Base-by-base conservation (phyloP, 2,329 filamentous ascomycete genomes). In the Ploettnerulaceae sp. region DNA sequence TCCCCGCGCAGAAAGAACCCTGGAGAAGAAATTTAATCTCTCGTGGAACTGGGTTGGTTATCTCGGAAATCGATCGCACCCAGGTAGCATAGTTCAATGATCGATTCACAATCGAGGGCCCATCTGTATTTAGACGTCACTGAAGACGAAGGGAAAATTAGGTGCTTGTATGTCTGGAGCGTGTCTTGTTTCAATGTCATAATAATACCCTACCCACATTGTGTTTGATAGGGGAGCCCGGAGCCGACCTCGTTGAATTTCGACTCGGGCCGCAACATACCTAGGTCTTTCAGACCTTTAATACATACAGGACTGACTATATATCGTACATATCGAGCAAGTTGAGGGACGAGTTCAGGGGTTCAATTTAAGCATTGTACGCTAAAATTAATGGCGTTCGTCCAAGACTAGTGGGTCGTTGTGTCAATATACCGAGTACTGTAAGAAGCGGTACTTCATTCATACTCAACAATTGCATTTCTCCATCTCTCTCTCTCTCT, bases 1-100 rank as follows among this genome's bases (percentile, higher is more conserved):
- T 55, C 47, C 33, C 56, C 49, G 55, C 46, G 38, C 35, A 45
- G 51, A 45, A 43, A 52, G 43, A 26, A 35, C 37, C 36, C 21
- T 31, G 46, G 42, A 37, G 28, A 37, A 41, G 28, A 32, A 11
- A 33, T 31, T 43, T 38, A n/a, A n/a, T n/a, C n/a, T 22, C 37
- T 40, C 37, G 21, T 21, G 37, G 37, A 40, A 26, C 37, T 40
- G 28, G 25, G 37, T 24, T 31, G 37, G 37, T 31, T n/a, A n/a
- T n/a, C n/a, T n/a, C n/a, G n/a, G n/a, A n/a, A n/a, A 28, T 21
- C 17, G 36, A 28, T 21, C 25, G 31, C 22, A 40, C 15, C 35
- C 34, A 37, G 46, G 35, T 45, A 46, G 48, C 48, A 47, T 51
- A 47, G 41, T 48, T 42, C 20, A 29, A 48, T 45, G 15, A 47